phyloP scores from a whole-genome alignment of 2,329 filamentous ascomycete species.

The Aciculosporium take region DNA sequence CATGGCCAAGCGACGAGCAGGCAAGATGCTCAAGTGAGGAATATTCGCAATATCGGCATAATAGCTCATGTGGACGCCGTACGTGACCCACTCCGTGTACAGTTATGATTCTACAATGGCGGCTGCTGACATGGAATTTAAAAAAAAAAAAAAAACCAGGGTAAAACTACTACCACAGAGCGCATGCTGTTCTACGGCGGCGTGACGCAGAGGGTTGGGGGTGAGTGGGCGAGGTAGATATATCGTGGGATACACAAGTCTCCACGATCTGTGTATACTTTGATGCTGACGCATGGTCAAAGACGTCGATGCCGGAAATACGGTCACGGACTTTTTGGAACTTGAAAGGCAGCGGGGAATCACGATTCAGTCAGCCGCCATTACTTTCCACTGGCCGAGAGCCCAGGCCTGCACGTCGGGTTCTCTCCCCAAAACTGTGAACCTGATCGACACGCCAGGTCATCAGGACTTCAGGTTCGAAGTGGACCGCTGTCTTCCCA shows the following conservation, averaged over 20 bases:
- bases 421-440: slow-evolving; percentile 52
- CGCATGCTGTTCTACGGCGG: slow-evolving; percentile 97
- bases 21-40: slow-evolving; percentile 20
- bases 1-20: slow-evolving; percentile 8
- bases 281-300: not conserved
- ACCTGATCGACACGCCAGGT: slow-evolving; percentile 89
- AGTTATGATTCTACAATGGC: not conserved
- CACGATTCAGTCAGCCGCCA: slow-evolving; percentile 93
- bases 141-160: slow-evolving; percentile 26
- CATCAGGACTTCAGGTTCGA: slow-evolving; percentile 98
- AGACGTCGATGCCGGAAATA: slow-evolving; percentile 94
- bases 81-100: slow-evolving; percentile 13
- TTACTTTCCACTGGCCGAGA: slow-evolving; percentile 87
- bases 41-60: slow-evolving; percentile 89
- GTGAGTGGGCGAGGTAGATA: slow-evolving; percentile 20
- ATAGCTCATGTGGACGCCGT: slow-evolving; percentile 95
- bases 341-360: slow-evolving; percentile 86
- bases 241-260: not conserved
- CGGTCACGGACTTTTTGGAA: slow-evolving; percentile 91
- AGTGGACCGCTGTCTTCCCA: slow-evolving; percentile 75
- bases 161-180: slow-evolving; percentile 97
- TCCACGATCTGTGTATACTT: not conserved
- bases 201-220: slow-evolving; percentile 71
- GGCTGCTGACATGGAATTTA: slow-evolving; percentile 5
- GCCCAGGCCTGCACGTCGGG: slow-evolving; percentile 26